Evolutionary conservation across 1,284 basidiomycete genomes (phyloP), one percentile per base, ranked within the genome.

Genomic region (Papiliotrema laurentii): DNA sequence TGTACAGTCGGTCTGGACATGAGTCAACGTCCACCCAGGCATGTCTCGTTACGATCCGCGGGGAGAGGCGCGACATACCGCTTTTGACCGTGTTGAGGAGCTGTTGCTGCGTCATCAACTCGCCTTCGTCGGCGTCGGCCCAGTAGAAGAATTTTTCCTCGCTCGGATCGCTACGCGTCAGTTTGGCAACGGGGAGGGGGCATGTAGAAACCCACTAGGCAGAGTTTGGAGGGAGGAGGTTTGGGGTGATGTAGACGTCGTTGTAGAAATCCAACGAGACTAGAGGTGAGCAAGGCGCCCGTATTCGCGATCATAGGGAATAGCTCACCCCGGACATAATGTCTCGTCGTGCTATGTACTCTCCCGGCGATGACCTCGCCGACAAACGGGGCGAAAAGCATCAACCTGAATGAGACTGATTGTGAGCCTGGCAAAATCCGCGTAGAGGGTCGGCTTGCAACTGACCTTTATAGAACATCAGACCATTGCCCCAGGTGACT

Each of bases 261-360:
- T 94, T 89, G 65, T 97, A 98, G 76, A 98, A 97, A 14, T 85
- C 87, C 31, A 96, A 73, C 7, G 87, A 84, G 28, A 97, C 90
- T 61, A 28, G 6, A 36, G 48, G 60, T 25, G 55, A 58, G 38
- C 42, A 33, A n/a, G 16, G 14, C 16, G 19, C 5, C 4, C n/a
- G 28, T 14, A 40, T 13, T 19, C 14, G 1, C 10, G 25, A 13
- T 46, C 16, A 5, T 14, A 14, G 27, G 27, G 24, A 16, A 2
- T 27, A 30, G 75, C 85, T 47, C 60, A 92, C 92, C 71, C 74
- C 88, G 77, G 55, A 97, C 84, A 13, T 88, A 88, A 43, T 86
- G 81, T 58, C 86, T 82, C 42, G 89, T 86, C 0, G 86, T 88
- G 1, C 84, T 86, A 61, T 87, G 85, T 16, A 97, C 87, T 71